Evolutionary conservation across 345 rosid genomes (phyloP), one percentile per base, ranked within the genome.

Genomic region (Aquilaria malaccensis): DNA sequence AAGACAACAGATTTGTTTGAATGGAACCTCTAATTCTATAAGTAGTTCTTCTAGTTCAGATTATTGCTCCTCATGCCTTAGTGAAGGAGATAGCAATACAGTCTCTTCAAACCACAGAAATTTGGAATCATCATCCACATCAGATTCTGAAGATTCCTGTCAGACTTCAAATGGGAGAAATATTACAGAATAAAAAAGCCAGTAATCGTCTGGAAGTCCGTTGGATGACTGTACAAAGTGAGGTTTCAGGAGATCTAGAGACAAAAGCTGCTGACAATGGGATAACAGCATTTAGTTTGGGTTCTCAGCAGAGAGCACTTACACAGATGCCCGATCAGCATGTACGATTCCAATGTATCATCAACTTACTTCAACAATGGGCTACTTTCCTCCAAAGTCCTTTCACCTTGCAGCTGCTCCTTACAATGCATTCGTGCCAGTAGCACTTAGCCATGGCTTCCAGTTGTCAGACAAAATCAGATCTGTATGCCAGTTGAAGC

Each of bases 61-160:
- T 66, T 86, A 86, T 74, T 84, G 96, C 81, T 90, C 95, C 41
- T 87, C 95, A 14, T 94, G 95, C 74, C 83, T 76, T 55, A 85
- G 98, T 30, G 98, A 92, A 64, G 93, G 85, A 63, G 98, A 92
- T 47, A 83, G 89, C 77, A 86, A 76, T 61, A 72, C 85, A 31
- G 79, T 81, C 65, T 85, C 91, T 55, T 84, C 89, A 62, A 82
- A 79, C 67, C 80, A 78, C 49, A 85, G 83, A 63, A 83, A 79
- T 67, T 67, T 74, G 31, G 97, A 79, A 66, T 86, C 96, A 30
- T 84, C 96, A 7, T 86, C 96, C 61, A 74, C 84, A 10, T 88
- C 99, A 63, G 99, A 90, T 70, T 85, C 95, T 47, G 96, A 90
- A 75, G 91, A 83, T 67, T 77, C 83, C 51, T 76, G 79, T 69